Evolutionary conservation across 1,284 basidiomycete species (phyloP), one percentile per base, ranked within the genome.

Genomic region (Mixia osmundae): DNA sequence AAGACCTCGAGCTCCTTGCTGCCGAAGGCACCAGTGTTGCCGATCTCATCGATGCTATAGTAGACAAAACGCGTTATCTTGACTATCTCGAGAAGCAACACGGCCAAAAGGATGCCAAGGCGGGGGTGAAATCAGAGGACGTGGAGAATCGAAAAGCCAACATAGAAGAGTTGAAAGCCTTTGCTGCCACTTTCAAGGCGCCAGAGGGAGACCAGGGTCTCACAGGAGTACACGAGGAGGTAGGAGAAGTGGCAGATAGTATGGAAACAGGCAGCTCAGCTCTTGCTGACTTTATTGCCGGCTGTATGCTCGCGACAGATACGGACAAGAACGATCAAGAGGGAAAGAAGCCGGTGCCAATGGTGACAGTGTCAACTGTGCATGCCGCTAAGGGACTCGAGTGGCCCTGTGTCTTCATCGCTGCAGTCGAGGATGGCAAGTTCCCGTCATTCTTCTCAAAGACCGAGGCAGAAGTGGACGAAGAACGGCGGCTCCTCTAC

Each of bases 321-420:
- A 69, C 71, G 4, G 71, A 76, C 38, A 64, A 64, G 5, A 56
- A 69, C 18, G 64, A 62, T 15, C 67, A 69, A n/a, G 66, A 69
- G 29, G 60, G 62, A n/a, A 60, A 59, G 27, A 40, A 38, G 35
- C 26, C 39, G 18, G 34, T 25, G 8, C 31, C 41, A 69, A 79
- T 72, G 64, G 82, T 91, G 4, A 80, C 75, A 0, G 71, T 89
- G 29, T 68, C 75, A 0, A 89, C 82, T 1, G 79, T 78, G 34
- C 83, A 91, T 57, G 69, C 78, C 8, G 79, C 82, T 0, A 91
- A 91, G 55, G 82, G 82, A 0, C 62, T 89, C 5, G 82, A 91
- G 54, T 91, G 80, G 79, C 79, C 79, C 0, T 75, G 78, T 4
- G 75, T 80, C 1, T 71, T 80, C 44, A 58, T 80, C n/a, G 72